Evolutionary conservation across 306 rosid genomes (phyloP), one percentile per base, ranked within the genome.

Genomic region (Dryas octopetala): DNA sequence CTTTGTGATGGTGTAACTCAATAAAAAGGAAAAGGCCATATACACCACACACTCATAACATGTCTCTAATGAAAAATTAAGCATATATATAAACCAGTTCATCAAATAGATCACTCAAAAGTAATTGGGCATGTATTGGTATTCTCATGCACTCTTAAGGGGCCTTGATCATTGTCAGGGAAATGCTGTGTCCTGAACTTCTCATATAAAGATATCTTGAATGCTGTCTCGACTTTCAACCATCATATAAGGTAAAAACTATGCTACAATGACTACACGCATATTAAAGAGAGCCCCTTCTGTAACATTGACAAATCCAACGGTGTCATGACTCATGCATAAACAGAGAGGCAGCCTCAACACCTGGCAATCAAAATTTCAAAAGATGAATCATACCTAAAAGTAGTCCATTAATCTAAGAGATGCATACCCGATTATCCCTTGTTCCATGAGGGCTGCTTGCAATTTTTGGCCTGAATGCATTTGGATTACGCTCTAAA

Each of bases 391-490:
- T 52, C 17, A 6, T 61, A 28, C 48, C 48, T n/a, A 69, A 40
- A 74, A 71, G 44, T 63, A 66, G 26, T 60, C 66, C 67, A 76
- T n/a, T 57, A 71, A 76, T 32, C 38, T 60, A 68, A 67, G 83
- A 84, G 47, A 48, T 46, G 62, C 88, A 66, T 83, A 96, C 99
- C 91, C 93, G 76, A 81, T 10, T 89, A 78, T 88, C 92, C 54
- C 88, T 90, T 58, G 86, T 48, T 69, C 92, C 98, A 78, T 88
- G 99, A 19, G 99, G 99, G 78, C 99, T 96, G 86, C 96, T 92
- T 0, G 98, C 99, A 90, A 96, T 92, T 88, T 96, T 96, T 53
- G 99, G 99, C 83, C 99, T 88, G 80, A 96, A 96, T 60, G 99
- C 99, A 90, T 90, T 90, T 77, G 98, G 99, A 85, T 96, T 96